Percentiles rank a stretch among this genome's conserved stretches.
Conservation (phyloP, 768 basidiomycete genomes). For the Lactarius hengduanensis region DNA sequence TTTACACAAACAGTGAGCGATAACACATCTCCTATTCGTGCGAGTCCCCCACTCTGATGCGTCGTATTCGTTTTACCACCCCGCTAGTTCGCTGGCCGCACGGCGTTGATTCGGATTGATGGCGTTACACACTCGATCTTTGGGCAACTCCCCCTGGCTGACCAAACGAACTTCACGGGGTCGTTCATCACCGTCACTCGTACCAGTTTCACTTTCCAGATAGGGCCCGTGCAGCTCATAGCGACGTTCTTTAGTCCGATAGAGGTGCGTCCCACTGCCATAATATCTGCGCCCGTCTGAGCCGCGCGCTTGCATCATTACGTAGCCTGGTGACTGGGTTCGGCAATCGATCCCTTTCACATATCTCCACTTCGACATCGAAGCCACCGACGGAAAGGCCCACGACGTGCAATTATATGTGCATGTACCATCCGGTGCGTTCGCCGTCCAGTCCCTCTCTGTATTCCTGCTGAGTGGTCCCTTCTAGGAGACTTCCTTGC, state of each 20-base stretch:
- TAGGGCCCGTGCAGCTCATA: constrained; percentile 7
- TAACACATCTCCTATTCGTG: neutral
- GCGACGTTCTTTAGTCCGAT: constrained; percentile 26
- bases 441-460: neutral
- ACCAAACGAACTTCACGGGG: constrained; percentile 1
- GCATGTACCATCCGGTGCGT: constrained; percentile 35
- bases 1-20: constrained; percentile 8
- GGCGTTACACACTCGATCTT: constrained; percentile 13
- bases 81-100: constrained; percentile 5
- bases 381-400: constrained; percentile 30
- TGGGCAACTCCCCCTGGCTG: neutral
- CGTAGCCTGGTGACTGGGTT: constrained; percentile 19
- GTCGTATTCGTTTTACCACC: neutral
- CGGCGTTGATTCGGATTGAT: constrained; percentile 20
- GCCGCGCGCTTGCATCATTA: neutral
- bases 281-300: neutral
- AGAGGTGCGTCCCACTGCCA: constrained; percentile 13
- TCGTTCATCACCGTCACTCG: constrained; percentile 16
- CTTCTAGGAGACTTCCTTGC: neutral
- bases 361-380: constrained; percentile 32
- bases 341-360: constrained; percentile 38
- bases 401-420: constrained; percentile 37
- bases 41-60: neutral
- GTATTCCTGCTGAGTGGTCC: neutral
- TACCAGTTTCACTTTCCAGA: constrained; percentile 12